Evolutionary conservation across 2,329 filamentous ascomycete genomes (phyloP), one percentile per base, ranked within the genome.

Genomic region (Fonsecaea pedrosoi): DNA sequence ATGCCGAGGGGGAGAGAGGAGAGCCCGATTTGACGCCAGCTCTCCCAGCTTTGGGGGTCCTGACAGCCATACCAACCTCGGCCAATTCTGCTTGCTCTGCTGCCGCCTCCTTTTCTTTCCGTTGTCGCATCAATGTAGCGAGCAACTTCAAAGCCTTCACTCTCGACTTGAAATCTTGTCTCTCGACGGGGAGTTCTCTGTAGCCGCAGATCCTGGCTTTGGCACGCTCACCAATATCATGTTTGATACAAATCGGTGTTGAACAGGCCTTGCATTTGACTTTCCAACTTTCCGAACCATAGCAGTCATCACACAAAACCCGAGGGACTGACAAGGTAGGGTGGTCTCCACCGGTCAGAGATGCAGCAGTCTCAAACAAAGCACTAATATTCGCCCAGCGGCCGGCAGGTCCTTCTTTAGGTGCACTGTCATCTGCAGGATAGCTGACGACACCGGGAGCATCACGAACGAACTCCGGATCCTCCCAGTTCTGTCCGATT

Each of bases 211-310:
- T 85, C 42, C 85, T 79, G 34, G 86, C 78, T 61, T 85, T 84
- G 21, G 86, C 78, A 7, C 69, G 69, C 13, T 82, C 84, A 32
- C 85, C 82, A 54, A 87, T 82, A 70, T 87, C 85, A 73, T 87
- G 85, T 71, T 87, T 85, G 71, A 86, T 85, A 75, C 85, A 87
- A 32, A 87, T 77, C 1, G 85, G 81, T 62, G 81, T 84, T 48
- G 84, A 84, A 76, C 85, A 87, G 53, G 79, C 81, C 71, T 84
- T 83, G 74, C 85, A 87, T 45, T 83, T 81, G n/a, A 87, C 81
- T 71, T 85, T 86, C 85, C 85, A 87, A 56, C 83, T 81, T 55
- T 84, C 83, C n/a, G 82, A 84, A 35, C 82, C 80, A 69, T 86
- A 85, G 73, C 85, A 87, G 65, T 86, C 84, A 60, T 85, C 81